Evolutionary conservation across 768 basidiomycete genomes (phyloP), one percentile per base, ranked within the genome.

Genomic region (Boletus rufocinnamomeus): DNA sequence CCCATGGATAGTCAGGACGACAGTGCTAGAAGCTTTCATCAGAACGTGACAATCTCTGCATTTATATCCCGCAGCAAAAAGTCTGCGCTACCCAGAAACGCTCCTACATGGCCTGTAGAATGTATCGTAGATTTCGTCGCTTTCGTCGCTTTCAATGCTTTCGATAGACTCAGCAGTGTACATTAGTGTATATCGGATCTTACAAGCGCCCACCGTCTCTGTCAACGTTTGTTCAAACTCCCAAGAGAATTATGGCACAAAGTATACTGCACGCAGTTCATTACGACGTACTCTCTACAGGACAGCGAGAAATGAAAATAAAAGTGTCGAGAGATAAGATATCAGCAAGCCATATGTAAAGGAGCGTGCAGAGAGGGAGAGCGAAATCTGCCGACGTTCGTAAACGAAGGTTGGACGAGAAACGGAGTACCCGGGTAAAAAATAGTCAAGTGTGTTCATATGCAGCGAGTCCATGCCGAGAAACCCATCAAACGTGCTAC

Each of bases 271-370:
- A 53, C 44, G 53, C 35, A 25, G 27, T 56, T 51, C 44, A 57
- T 52, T 25, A 47, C 27, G 47, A 35, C 14, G 43, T 47, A 56
- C 40, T 58, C 46, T 37, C 45, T 63, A 59, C 61, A 63, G 5
- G 47, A 41, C 40, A 52, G 25, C 40, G 19, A 45, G 16, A 23
- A 47, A 37, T 40, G 35, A 37, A 41, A 44, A 34, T 40, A 45
- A 52, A 43, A 5, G 23, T 40, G 38, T 19, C 28, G 21, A 43
- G 50, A 52, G 34, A 55, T 55, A 48, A 60, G 25, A 47, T 56
- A 60, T 46, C 50, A 60, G 56, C 41, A 45, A 14, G 23, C n/a
- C 38, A 44, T 51, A 23, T 23, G 25, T 35, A 21, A 63, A 66
- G 28, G 65, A 66, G 44, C 27, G 64, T 34, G 57, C 6, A 43